Evolutionary conservation across 2,329 filamentous ascomycete species (phyloP).

Genomic region (Penicillium sp.): DNA sequence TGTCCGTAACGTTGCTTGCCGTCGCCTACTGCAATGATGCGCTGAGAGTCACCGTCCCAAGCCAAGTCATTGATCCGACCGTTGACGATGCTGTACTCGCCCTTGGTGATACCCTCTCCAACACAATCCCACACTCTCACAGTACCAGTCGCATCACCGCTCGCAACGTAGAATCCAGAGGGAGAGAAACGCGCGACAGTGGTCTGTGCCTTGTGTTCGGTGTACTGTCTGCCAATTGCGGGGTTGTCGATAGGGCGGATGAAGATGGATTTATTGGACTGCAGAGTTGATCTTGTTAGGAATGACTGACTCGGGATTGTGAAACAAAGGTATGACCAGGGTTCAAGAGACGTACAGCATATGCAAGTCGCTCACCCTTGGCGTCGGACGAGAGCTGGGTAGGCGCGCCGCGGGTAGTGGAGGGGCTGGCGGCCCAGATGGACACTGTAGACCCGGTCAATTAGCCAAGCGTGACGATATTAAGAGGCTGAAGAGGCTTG

Average conservation of each 20-base stretch:
- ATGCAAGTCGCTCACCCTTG: conserved; percentile 89
- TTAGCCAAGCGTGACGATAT: background rate
- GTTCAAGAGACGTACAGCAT: conserved; percentile 68
- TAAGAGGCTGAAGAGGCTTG: background rate
- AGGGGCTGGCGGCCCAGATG: conserved; percentile 83
- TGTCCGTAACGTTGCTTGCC: conserved; percentile 92
- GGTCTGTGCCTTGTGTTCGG: conserved; percentile 81
- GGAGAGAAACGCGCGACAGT: conserved; percentile 93
- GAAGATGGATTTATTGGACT: conserved; percentile 97
- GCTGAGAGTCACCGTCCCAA: conserved; percentile 96
- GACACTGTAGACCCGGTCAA: conserved; percentile 51
- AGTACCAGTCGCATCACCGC: conserved; percentile 79
- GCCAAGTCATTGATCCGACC: conserved; percentile 95
- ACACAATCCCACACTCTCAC: conserved; percentile 91
- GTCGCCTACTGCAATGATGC: conserved; percentile 93
- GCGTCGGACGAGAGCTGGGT: conserved; percentile 85
- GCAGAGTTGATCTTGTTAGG: conserved; percentile 11
- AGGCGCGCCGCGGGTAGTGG: conserved; percentile 80
- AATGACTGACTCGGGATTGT: background rate
- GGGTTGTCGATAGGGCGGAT: conserved; percentile 92
- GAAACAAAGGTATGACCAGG: background rate
- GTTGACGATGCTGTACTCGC: conserved; percentile 91
- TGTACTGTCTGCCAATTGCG: conserved; percentile 83
- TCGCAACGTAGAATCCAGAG: conserved; percentile 92
- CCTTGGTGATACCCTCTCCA: conserved; percentile 84